A percentile compares a stretch with the other conserved stretches of the same genome.
Evolutionary conservation across 2,329 filamentous ascomycete genomes (phyloP).

Genomic region (Pseudogymnoascus sp.): DNA sequence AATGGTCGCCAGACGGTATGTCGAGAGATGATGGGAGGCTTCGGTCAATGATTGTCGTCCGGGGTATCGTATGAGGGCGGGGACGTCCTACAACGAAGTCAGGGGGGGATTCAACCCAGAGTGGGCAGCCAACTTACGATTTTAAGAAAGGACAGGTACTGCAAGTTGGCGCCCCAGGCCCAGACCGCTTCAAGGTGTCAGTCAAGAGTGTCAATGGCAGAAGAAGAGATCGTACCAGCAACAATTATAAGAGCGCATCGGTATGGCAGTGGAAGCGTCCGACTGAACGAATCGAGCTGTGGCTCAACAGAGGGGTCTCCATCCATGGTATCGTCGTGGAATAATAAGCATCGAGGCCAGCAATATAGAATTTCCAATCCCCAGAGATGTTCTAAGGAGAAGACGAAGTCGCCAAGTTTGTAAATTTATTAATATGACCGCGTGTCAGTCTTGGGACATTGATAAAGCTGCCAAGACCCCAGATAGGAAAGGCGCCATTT

Average conservation of each 20-base stretch:
- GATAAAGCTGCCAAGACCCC: constrained; percentile 1
- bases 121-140: constrained; percentile 49
- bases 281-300: constrained; percentile 76
- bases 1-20: constrained; percentile 75
- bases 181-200: constrained; percentile 61
- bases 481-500: not conserved
- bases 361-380: not conserved
- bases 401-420: not conserved
- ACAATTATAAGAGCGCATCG: constrained; percentile 80
- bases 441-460: constrained; percentile 2
- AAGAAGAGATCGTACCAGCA: constrained; percentile 53
- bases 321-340: constrained; percentile 47
- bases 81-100: constrained; percentile 56
- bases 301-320: constrained; percentile 64
- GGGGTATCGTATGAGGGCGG: constrained; percentile 79
- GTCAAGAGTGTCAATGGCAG: constrained; percentile 4
- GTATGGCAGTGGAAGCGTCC: constrained; percentile 81
- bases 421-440: not conserved
- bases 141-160: constrained; percentile 69
- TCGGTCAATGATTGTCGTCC: constrained; percentile 63
- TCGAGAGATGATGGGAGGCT: constrained; percentile 68
- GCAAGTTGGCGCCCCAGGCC: constrained; percentile 91
- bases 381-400: not conserved
- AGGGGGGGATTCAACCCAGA: not conserved
- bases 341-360: constrained; percentile 10